These are phyloP conservation scores for Fusarium nodosum DNA, from an alignment of 2,329 filamentous ascomycete species.

Conservation along the genomic window DNA sequence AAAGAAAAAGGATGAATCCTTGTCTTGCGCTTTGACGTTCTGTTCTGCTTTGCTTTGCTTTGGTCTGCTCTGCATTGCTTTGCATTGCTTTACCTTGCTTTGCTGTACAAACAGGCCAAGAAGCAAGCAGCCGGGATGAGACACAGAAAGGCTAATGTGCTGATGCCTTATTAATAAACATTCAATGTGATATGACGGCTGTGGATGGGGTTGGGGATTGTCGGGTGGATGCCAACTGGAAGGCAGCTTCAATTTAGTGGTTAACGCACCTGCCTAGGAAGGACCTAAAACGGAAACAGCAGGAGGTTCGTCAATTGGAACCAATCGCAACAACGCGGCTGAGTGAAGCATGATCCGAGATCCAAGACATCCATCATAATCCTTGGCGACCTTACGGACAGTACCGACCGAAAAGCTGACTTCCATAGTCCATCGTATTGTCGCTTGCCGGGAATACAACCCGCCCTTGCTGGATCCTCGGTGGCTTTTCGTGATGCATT, in stretches of 20 bases:
- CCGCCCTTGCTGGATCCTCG: conserved; percentile 28
- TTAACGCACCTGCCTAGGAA: conserved; percentile 1
- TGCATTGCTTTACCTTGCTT: neutral
- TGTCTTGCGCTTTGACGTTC: conserved; percentile 11
- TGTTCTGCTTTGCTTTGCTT: neutral
- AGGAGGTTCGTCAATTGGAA: conserved; percentile 21
- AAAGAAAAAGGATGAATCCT: neutral
- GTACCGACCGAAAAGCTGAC: conserved; percentile 8
- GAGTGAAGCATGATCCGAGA: conserved; percentile 28
- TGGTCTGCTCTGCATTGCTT: neutral
- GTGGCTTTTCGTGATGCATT: conserved; percentile 32
- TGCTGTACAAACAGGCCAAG: conserved; percentile 1
- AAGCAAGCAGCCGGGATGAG: conserved; percentile 1
- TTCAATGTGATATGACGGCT: neutral
- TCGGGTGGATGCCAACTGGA: neutral
- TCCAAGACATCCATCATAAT: conserved; percentile 38
- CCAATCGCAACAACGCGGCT: conserved; percentile 36
- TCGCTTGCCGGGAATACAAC: conserved; percentile 29
- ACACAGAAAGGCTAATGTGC: conserved; percentile 15
- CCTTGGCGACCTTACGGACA: conserved; percentile 3
- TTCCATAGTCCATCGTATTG: conserved; percentile 10
- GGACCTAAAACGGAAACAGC: conserved; percentile 41
- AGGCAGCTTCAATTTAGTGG: conserved; percentile 6
- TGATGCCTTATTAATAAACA: conserved; percentile 2
- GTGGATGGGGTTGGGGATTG: neutral